A percentile compares a stretch with the other conserved stretches of the same genome.
phyloP scores from a whole-genome alignment of 2,329 filamentous ascomycete genomes.

The Aspergillus terreus region DNA sequence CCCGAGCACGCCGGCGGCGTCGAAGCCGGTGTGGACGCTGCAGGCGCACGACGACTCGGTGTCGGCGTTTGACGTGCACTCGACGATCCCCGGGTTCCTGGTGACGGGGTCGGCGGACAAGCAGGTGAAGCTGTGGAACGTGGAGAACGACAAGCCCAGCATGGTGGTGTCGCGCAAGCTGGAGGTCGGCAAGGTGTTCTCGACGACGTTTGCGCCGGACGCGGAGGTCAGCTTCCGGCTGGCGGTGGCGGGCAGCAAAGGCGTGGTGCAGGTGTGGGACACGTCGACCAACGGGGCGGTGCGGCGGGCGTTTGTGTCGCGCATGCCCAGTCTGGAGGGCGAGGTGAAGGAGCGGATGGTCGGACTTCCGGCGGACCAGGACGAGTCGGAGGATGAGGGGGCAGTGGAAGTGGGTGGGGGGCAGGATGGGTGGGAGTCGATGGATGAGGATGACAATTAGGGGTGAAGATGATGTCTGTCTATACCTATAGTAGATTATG shows the following conservation, averaged over 20 bases:
- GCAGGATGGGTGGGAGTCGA: conserved; percentile 51
- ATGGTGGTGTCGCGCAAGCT: conserved; percentile 91
- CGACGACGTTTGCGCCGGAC: conserved; percentile 85
- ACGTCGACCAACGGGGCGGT: conserved; percentile 90
- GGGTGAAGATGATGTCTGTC: too few species aligned
- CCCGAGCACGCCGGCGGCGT: conserved; percentile 66
- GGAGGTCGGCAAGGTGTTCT: conserved; percentile 93
- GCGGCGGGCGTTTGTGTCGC: conserved; percentile 74
- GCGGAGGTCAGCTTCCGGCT: conserved; percentile 86
- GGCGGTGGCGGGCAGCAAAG: conserved; percentile 91
- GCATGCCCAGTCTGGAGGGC: conserved; percentile 58
- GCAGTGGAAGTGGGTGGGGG: conserved; percentile 49
- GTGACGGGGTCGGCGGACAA: conserved; percentile 92
- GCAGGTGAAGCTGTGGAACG: conserved; percentile 95
- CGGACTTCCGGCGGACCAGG: conserved; percentile 63
- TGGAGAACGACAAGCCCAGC: conserved; percentile 72
- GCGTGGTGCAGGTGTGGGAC: conserved; percentile 90
- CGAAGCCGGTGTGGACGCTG: conserved; percentile 87
- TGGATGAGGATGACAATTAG: conserved; percentile 45
- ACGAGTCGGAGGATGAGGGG: conserved; percentile 64
- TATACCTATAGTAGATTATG: too few species aligned
- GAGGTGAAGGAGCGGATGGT: conserved; percentile 72
- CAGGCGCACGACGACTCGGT: conserved; percentile 93
- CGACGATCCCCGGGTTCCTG: conserved; percentile 84
- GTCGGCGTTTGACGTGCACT: conserved; percentile 89